phyloP scores from a whole-genome alignment of 768 basidiomycete genomes.

The Hydnum rufescens region DNA sequence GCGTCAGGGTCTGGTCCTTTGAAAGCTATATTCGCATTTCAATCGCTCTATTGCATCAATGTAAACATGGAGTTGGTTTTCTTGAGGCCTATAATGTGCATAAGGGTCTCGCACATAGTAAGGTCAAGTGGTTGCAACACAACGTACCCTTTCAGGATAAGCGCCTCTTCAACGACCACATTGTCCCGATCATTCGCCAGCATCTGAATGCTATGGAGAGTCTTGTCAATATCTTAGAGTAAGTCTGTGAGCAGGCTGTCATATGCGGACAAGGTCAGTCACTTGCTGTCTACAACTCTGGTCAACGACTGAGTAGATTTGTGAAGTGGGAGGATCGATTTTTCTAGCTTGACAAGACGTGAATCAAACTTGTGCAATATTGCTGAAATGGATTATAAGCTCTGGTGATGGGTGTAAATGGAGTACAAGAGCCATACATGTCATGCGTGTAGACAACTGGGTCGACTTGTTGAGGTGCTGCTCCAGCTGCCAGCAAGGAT shows the following conservation, averaged over 20 bases:
- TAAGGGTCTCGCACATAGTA: too few relatives aligned
- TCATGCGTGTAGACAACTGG: slow-evolving; percentile 74
- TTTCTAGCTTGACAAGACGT: slow-evolving; percentile 63
- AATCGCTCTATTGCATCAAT: slow-evolving; percentile 55
- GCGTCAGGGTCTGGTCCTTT: slow-evolving; percentile 40
- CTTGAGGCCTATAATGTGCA: slow-evolving; percentile 36
- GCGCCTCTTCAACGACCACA: slow-evolving; percentile 53
- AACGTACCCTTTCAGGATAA: slow-evolving; percentile 56
- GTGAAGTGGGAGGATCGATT: slow-evolving; percentile 69
- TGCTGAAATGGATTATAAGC: slow-evolving; percentile 25
- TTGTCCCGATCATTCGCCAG: slow-evolving; percentile 57
- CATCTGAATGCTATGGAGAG: slow-evolving; percentile 58
- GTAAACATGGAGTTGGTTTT: slow-evolving; percentile 42
- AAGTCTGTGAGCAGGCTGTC: neutral
- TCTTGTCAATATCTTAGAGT: slow-evolving; percentile 57
- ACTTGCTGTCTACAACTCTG: slow-evolving; percentile 48
- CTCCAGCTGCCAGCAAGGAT: slow-evolving; percentile 35
- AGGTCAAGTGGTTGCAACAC: too few relatives aligned
- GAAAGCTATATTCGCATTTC: slow-evolving; percentile 63
- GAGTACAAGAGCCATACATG: slow-evolving; percentile 29
- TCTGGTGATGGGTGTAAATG: neutral
- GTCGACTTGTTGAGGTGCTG: slow-evolving; percentile 75
- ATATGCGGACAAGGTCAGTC: neutral
- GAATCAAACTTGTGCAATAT: slow-evolving; percentile 72
- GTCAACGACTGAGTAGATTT: slow-evolving; percentile 58